phyloP scores from a whole-genome alignment of 495 filamentous ascomycete species.

The Hypoxylon fuscum region DNA sequence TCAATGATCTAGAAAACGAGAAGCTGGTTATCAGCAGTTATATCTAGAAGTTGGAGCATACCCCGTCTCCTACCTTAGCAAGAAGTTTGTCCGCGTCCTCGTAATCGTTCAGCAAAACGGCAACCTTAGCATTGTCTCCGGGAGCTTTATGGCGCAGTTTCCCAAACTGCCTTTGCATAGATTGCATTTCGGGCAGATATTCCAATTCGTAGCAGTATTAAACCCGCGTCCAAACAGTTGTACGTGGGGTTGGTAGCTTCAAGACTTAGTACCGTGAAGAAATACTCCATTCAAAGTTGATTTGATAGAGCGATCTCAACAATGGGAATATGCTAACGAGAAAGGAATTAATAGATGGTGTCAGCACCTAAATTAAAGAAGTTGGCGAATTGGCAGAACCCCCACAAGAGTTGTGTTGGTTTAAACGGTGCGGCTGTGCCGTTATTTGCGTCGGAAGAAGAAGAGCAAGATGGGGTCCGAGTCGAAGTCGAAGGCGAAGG shows the following conservation, averaged over 20 bases:
- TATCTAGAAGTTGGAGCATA: not conserved
- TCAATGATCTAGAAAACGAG: constrained; percentile 74
- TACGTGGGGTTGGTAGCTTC: constrained; percentile 26
- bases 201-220: constrained; percentile 6
- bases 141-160: constrained; percentile 72
- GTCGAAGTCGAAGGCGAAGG: constrained; percentile 5
- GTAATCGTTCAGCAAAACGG: constrained; percentile 80
- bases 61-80: constrained; percentile 65
- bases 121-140: constrained; percentile 81
- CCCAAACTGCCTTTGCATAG: constrained; percentile 78
- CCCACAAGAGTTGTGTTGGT: not conserved
- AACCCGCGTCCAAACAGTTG: not conserved
- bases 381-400: not conserved
- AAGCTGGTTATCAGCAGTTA: constrained; percentile 2
- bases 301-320: no score
- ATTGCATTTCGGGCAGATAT: constrained; percentile 70
- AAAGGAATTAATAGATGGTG: not conserved
- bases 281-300: no score
- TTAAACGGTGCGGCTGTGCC: constrained; percentile 12
- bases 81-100: constrained; percentile 84
- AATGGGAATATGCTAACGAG: constrained; percentile 4
- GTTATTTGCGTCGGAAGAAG: constrained; percentile 7
- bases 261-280: no score
- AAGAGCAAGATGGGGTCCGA: no score
- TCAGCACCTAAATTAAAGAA: not conserved